Conservation (phyloP, 108 stramenopile species). For the Nitzschia putrida region DNA sequence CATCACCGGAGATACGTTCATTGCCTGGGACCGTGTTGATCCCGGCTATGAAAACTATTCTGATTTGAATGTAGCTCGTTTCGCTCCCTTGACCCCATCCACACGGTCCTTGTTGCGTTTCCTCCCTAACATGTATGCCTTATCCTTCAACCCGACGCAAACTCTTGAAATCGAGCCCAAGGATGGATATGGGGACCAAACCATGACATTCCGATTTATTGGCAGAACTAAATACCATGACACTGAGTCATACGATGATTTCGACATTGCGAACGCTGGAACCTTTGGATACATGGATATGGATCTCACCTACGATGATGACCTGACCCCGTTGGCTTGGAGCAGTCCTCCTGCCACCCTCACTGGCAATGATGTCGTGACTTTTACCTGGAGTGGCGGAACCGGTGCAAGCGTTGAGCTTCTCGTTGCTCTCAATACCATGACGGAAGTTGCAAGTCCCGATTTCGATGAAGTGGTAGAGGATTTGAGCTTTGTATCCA, state of each 20-base stretch:
- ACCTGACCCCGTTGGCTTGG: background rate
- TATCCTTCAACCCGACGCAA: background rate
- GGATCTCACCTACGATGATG: background rate
- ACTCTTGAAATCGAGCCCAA: background rate
- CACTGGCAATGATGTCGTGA: background rate
- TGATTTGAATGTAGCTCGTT: constrained; percentile 1
- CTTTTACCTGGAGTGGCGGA: background rate
- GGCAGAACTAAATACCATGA: background rate
- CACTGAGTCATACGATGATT: background rate
- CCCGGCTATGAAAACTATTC: background rate
- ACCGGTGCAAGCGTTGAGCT: background rate
- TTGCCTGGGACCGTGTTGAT: constrained; percentile 7
- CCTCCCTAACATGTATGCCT: constrained; percentile 5
- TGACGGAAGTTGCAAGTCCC: constrained; percentile 1
- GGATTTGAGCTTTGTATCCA: background rate
- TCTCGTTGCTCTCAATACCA: constrained; percentile 5
- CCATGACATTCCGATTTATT: constrained; percentile 8
- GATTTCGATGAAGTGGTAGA: constrained; percentile 1
- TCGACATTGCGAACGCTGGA: constrained; percentile 1
- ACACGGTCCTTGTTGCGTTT: background rate
- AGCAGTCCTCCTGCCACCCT: constrained; percentile 2
- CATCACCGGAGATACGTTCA: background rate
- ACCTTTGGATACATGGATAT: constrained; percentile 8
- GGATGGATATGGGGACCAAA: constrained; percentile 6
- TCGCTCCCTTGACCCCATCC: background rate